Base-by-base conservation (phyloP, 257 asterid genomes). In the Solanum microdontum region DNA sequence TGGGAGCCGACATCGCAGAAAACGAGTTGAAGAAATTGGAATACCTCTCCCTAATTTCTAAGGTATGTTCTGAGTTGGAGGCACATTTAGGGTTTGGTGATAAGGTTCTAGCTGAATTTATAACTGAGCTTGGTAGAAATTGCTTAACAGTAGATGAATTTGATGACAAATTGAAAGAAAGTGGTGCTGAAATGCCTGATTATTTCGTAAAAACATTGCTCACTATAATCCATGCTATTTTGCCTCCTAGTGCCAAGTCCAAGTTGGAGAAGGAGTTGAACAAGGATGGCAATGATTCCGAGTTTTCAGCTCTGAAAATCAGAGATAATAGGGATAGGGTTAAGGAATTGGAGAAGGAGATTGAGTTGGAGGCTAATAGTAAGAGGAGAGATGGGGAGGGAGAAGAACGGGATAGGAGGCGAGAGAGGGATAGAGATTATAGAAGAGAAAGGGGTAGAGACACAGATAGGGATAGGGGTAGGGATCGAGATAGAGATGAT, bases 171-270 rank as follows among this genome's bases (percentile, higher is more conserved):
- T 91, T 96, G 92, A 96, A 94, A 70, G 91, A 92, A 66, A 91
- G 88, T 30, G 98, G 95, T 28, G 98, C 98, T 0, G 98, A 95
- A 82, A 89, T 94, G 92, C 98, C 98, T 2, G 99, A 96, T 92
- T 96, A 95, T 72, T 95, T 96, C 45, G 98, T 96, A 1, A 91
- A 93, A 33, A 95, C 98, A 7, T 90, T 96, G n/a, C 96, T 96
- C 4, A 95, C 97, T 4, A 95, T 96, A 8, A 96, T 95, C 51
- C 99, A 95, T 74, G 98, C 98, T 8, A 95, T 96, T 88, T 83
- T 95, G 87, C 98, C 98, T 19, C 98, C 98, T 5, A 88, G 45
- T 40, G 86, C n/a, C 8, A 92, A 91, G 90, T 80, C 92, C 24
- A 90, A 91, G 55, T 89, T 90, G 23, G 94, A 90, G 5, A 87